A percentile compares a stretch with the other conserved stretches of the same genome.
Evolutionary conservation across 1,284 basidiomycete genomes (phyloP).

Genomic region (Moesziomyces globuligerus): DNA sequence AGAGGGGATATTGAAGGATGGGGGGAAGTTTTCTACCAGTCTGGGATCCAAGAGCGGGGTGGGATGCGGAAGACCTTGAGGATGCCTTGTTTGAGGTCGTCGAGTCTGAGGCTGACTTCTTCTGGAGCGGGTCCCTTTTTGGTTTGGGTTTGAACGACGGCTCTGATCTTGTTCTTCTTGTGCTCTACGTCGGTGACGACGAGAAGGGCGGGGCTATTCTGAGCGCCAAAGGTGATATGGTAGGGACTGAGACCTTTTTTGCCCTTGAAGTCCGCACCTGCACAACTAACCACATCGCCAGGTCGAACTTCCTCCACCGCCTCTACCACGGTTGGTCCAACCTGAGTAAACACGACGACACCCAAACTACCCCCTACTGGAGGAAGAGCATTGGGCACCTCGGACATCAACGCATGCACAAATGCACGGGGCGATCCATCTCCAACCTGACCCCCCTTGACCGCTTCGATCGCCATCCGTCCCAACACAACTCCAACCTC

Average conservation of each 20-base stretch:
- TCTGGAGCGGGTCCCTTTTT: slow-evolving; percentile 73
- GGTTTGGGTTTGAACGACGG: slow-evolving; percentile 73
- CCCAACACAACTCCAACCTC: slow-evolving; percentile 79
- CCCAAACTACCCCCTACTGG: slow-evolving; percentile 52
- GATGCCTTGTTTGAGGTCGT: slow-evolving; percentile 85
- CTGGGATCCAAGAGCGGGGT: slow-evolving; percentile 38
- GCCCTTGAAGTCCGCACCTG: slow-evolving; percentile 84
- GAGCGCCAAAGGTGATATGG: slow-evolving; percentile 74
- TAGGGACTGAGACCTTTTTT: slow-evolving; percentile 82
- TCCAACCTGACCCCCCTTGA: slow-evolving; percentile 74
- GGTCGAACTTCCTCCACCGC: slow-evolving; percentile 80
- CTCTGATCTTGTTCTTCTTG: slow-evolving; percentile 54
- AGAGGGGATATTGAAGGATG: too few relatives aligned
- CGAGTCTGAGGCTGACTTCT: slow-evolving; percentile 81
- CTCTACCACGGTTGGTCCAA: slow-evolving; percentile 75
- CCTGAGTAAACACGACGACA: slow-evolving; percentile 71
- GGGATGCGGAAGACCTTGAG: slow-evolving; percentile 70
- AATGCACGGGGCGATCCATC: slow-evolving; percentile 85
- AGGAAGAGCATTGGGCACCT: slow-evolving; percentile 73
- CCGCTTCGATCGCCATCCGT: slow-evolving; percentile 73
- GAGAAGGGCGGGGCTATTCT: slow-evolving; percentile 76
- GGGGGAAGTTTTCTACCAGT: too few relatives aligned
- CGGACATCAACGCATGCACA: slow-evolving; percentile 74
- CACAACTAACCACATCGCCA: slow-evolving; percentile 81
- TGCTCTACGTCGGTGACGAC: slow-evolving; percentile 78